Percentiles rank a stretch among this genome's conserved stretches.
These are phyloP conservation scores for Ogataea glucozyma DNA, from an alignment of 805 yeast species.

Conservation along the genomic window DNA sequence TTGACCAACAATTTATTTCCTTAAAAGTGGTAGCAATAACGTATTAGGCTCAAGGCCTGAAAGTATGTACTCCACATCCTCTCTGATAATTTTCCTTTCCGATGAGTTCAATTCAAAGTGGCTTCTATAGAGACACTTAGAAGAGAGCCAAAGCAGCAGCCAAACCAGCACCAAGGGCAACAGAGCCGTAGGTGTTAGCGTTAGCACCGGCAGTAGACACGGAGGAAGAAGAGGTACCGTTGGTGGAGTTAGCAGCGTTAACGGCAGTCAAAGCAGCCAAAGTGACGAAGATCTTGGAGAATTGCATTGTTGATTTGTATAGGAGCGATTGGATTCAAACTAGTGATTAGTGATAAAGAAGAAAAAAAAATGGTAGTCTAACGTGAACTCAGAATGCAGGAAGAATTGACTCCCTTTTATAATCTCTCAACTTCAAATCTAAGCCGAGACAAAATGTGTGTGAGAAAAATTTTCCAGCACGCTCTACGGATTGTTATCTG, in stretches of 20 bases:
- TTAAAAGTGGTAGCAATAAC: not conserved
- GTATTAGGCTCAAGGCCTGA: not conserved
- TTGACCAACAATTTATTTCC: constrained; percentile 10
- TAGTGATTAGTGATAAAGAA: constrained; percentile 6
- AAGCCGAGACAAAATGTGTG: not conserved
- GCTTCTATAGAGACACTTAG: constrained; percentile 24
- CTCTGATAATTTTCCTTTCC: constrained; percentile 8
- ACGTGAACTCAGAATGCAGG: not conserved
- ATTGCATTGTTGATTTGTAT: constrained; percentile 57
- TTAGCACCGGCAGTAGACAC: constrained; percentile 44
- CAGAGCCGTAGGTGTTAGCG: constrained; percentile 56
- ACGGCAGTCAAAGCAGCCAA: constrained; percentile 71
- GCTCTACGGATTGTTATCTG: constrained; percentile 1
- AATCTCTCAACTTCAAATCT: constrained; percentile 6
- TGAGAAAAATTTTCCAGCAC: constrained; percentile 3
- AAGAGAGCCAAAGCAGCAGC: constrained; percentile 71
- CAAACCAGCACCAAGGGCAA: constrained; percentile 79
- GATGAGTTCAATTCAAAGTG: constrained; percentile 11
- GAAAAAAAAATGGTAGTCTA: not conserved
- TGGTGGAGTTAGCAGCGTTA: constrained; percentile 58
- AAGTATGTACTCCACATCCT: constrained; percentile 6
- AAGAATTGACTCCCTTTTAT: constrained; percentile 12
- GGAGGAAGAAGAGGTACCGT: constrained; percentile 39
- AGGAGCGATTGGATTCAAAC: constrained; percentile 9
- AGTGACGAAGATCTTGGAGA: constrained; percentile 65